Percentiles rank a stretch among this genome's conserved stretches.
These are phyloP conservation scores for Pachysolen tannophilus DNA, from an alignment of 805 yeast genomes.

Conservation along the genomic window DNA sequence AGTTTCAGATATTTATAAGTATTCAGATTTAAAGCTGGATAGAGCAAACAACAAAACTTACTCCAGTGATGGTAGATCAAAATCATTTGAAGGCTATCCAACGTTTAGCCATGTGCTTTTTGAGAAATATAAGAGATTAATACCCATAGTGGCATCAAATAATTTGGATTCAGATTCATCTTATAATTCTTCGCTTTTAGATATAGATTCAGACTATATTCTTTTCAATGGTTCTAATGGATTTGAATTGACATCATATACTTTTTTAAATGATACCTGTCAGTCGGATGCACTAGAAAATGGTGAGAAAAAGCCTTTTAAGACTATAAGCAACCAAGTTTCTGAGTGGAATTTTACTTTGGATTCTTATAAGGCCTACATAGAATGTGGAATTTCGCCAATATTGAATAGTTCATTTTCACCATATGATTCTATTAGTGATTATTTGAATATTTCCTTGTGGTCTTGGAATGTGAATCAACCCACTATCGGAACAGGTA, in stretches of 20 bases:
- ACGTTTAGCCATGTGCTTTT: constrained; percentile 26
- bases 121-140: constrained; percentile 23
- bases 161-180: no score
- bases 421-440: constrained; percentile 20
- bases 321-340: no score
- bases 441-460: constrained; percentile 25
- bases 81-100: constrained; percentile 25
- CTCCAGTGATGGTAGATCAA: constrained; percentile 9
- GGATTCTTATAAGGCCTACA: background rate
- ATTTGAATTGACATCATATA: no score
- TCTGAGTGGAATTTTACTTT: no score
- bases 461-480: no score
- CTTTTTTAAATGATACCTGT: no score
- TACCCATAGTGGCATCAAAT: constrained; percentile 27
- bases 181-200: no score
- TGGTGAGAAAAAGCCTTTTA: no score
- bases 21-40: constrained; percentile 17
- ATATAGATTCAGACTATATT: constrained; percentile 1
- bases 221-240: constrained; percentile 5
- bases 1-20: constrained; percentile 20
- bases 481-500: no score
- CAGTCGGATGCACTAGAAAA: no score
- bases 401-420: constrained; percentile 36
- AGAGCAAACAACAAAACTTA: constrained; percentile 13
- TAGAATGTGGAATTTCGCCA: constrained; percentile 57